Conservation (phyloP, 495 filamentous ascomycete genomes). For the Clohesyomyces aquaticus region DNA sequence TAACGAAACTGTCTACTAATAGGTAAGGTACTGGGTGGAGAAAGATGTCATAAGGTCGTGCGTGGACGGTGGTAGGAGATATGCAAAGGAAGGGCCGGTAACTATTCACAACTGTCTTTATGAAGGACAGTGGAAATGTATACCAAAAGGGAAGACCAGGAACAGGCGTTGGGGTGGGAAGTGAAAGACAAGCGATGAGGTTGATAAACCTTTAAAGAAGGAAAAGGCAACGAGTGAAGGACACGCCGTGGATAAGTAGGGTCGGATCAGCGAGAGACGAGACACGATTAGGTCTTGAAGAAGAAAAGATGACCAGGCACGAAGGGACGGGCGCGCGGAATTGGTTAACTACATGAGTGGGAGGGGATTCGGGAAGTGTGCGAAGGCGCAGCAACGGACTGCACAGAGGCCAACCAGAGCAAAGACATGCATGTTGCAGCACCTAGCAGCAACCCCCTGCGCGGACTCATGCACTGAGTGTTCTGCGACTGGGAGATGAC, state of each 20-base stretch:
- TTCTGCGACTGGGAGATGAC: slow-evolving; percentile 40
- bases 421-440: slow-evolving; percentile 34
- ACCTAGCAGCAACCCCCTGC: slow-evolving; percentile 26
- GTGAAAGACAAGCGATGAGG: slow-evolving; percentile 43
- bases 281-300: slow-evolving; percentile 44
- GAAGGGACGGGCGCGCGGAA: slow-evolving; percentile 37
- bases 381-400: slow-evolving; percentile 40
- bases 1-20: slow-evolving; percentile 49
- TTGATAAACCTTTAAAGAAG: slow-evolving; percentile 40
- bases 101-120: slow-evolving; percentile 34
- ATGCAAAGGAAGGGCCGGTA: slow-evolving; percentile 43
- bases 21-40: slow-evolving; percentile 32
- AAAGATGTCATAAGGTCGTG: slow-evolving; percentile 37
- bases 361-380: slow-evolving; percentile 41
- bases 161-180: slow-evolving; percentile 27
- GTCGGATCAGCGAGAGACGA: slow-evolving; percentile 44
- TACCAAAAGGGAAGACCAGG: slow-evolving; percentile 40
- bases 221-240: slow-evolving; percentile 43
- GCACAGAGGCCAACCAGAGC: slow-evolving; percentile 34
- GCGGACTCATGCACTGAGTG: slow-evolving; percentile 40
- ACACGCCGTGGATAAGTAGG: slow-evolving; percentile 42
- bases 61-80: slow-evolving; percentile 21
- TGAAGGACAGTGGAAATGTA: slow-evolving; percentile 31
- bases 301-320: slow-evolving; percentile 45
- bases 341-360: slow-evolving; percentile 40